These are phyloP conservation scores for Globisporangium recalcitrans DNA, from an alignment of 352 stramenopile species.

Conservation along the genomic window DNA sequence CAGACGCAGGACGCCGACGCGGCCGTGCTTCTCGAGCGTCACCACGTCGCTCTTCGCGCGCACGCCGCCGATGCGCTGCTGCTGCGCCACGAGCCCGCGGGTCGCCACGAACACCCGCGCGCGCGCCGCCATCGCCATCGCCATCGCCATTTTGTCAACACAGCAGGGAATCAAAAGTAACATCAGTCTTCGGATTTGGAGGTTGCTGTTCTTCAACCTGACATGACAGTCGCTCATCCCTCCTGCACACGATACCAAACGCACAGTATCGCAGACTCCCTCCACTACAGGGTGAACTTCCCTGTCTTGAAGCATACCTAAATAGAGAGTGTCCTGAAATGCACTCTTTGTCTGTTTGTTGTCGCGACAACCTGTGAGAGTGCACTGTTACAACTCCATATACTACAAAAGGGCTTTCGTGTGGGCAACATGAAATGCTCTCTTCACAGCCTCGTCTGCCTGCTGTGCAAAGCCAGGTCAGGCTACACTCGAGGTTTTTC, in stretches of 20 bases:
- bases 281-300: neutral
- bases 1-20: slow-evolving; percentile 49
- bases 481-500: neutral
- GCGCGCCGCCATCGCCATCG: neutral
- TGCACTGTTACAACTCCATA: neutral
- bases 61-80: slow-evolving; percentile 4
- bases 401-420: neutral
- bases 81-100: neutral
- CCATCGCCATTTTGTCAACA: neutral
- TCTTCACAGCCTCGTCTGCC: neutral
- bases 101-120: neutral
- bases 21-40: slow-evolving; percentile 43
- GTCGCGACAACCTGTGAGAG: neutral
- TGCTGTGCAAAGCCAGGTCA: neutral
- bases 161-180: neutral
- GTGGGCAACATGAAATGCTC: neutral
- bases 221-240: neutral
- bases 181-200: neutral
- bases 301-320: neutral
- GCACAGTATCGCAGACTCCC: neutral
- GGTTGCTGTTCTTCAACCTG: slow-evolving; percentile 12
- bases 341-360: neutral
- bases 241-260: neutral
- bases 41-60: slow-evolving; percentile 35
- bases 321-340: neutral